Conservation (phyloP, 768 basidiomycete genomes). For the Lyophyllum decastes region DNA sequence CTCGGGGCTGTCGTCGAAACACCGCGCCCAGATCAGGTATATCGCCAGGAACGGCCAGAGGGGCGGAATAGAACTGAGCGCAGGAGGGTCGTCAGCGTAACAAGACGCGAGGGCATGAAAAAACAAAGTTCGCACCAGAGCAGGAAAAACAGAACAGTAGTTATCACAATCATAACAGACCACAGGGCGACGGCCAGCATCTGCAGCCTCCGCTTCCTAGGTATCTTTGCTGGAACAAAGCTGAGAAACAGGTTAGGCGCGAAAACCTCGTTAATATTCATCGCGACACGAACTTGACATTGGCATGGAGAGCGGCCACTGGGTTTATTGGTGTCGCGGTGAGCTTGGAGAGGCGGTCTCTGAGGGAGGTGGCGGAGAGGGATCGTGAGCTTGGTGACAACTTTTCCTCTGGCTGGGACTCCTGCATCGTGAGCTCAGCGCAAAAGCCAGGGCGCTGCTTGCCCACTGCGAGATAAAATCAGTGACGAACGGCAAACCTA, state of each 20-base stretch:
- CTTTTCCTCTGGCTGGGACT: slow-evolving; percentile 18
- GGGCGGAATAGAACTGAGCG: slow-evolving; percentile 76
- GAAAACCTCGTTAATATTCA: background rate
- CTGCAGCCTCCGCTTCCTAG: slow-evolving; percentile 83
- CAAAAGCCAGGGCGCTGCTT: slow-evolving; percentile 3
- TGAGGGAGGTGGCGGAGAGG: slow-evolving; percentile 63
- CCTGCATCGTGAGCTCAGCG: slow-evolving; percentile 9
- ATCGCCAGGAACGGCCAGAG: slow-evolving; percentile 82
- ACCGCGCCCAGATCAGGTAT: slow-evolving; percentile 79
- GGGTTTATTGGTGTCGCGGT: slow-evolving; percentile 60
- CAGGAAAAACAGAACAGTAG: slow-evolving; percentile 68
- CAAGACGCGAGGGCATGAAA: background rate
- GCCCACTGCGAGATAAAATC: background rate
- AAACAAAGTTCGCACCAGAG: slow-evolving; percentile 62
- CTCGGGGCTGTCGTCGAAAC: slow-evolving; percentile 77
- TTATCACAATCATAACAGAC: slow-evolving; percentile 79
- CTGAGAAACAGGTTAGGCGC: slow-evolving; percentile 31
- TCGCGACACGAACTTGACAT: slow-evolving; percentile 61
- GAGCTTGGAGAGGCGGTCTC: slow-evolving; percentile 61
- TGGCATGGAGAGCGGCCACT: slow-evolving; percentile 67
- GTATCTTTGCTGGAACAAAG: slow-evolving; percentile 87
- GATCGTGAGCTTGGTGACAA: slow-evolving; percentile 45
- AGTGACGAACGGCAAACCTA: background rate
- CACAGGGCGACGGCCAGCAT: slow-evolving; percentile 87
- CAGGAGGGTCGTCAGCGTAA: background rate